A percentile compares a stretch with the other conserved stretches of the same genome.
These are phyloP conservation scores for Schrenkiella parvula DNA, from an alignment of 345 rosid genomes.

Conservation along the genomic window DNA sequence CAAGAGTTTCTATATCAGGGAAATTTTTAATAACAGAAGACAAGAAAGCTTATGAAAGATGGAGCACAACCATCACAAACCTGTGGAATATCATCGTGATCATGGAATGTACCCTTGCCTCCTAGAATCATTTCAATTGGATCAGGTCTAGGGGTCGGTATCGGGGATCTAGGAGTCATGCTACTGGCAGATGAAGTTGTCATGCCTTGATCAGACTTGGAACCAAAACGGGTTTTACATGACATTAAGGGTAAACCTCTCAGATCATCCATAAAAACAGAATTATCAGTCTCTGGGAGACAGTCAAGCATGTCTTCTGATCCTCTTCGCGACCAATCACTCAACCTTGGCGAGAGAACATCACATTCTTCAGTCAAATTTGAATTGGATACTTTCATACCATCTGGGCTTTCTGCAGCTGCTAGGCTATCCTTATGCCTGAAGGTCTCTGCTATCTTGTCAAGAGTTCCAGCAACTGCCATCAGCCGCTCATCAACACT, in stretches of 20 bases:
- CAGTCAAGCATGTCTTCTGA: slow-evolving; percentile 99
- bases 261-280: slow-evolving; percentile 78
- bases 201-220: slow-evolving; percentile 98
- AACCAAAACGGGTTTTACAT: slow-evolving; percentile 92
- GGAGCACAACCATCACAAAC: slow-evolving; percentile 37
- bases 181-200: slow-evolving; percentile 97
- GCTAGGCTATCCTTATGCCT: slow-evolving; percentile 70
- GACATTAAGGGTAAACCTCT: slow-evolving; percentile 91
- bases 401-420: slow-evolving; percentile 80
- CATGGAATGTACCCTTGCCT: slow-evolving; percentile 78
- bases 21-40: not conserved
- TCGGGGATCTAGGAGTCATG: slow-evolving; percentile 97
- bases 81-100: slow-evolving; percentile 87
- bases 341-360: slow-evolving; percentile 80
- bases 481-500: slow-evolving; percentile 84
- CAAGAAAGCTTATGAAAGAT: not conserved
- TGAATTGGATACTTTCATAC: slow-evolving; percentile 82
- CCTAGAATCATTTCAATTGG: slow-evolving; percentile 80
- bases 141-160: slow-evolving; percentile 86
- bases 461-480: slow-evolving; percentile 85
- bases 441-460: slow-evolving; percentile 76
- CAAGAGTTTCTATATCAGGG: slow-evolving; percentile 23
- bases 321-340: slow-evolving; percentile 97
- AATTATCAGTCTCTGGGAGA: slow-evolving; percentile 83
- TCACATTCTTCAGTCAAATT: slow-evolving; percentile 89